phyloP scores from a whole-genome alignment of 148 eudicot genomes.

The Persicaria tinctoria region DNA sequence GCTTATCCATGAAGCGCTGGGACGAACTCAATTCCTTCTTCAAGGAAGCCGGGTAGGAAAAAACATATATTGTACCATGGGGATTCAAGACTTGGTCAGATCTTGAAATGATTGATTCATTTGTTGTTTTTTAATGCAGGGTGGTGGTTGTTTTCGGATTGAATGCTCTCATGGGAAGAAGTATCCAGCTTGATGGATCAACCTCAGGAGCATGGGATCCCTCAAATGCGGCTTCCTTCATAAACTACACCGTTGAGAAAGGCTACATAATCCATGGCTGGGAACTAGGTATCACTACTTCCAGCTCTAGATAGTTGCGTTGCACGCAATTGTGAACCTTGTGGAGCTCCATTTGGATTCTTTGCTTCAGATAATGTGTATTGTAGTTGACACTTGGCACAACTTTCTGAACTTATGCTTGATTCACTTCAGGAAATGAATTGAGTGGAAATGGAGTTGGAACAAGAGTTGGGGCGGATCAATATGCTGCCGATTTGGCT shows the following conservation, averaged over 20 bases:
- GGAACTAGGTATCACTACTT: constrained; percentile 58
- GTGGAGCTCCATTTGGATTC: no score
- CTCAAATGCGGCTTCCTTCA: constrained; percentile 66
- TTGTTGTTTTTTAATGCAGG: constrained; percentile 30
- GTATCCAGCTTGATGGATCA: constrained; percentile 27
- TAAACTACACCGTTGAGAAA: constrained; percentile 62
- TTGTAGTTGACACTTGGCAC: neutral
- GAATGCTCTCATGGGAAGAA: constrained; percentile 80
- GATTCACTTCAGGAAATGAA: constrained; percentile 64
- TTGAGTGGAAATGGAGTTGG: constrained; percentile 77
- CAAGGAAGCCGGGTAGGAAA: constrained; percentile 47
- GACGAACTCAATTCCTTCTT: constrained; percentile 75
- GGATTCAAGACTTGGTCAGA: no score
- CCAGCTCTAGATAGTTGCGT: no score
- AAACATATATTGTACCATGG: neutral
- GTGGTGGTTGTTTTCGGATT: constrained; percentile 66
- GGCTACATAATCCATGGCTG: constrained; percentile 62
- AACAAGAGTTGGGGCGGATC: constrained; percentile 55
- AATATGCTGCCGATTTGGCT: constrained; percentile 51
- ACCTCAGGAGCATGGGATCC: constrained; percentile 73
- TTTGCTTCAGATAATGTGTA: neutral
- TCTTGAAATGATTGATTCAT: neutral
- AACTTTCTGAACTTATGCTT: neutral
- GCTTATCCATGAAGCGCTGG: constrained; percentile 78
- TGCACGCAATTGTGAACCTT: neutral